Evolutionary conservation across 2,329 filamentous ascomycete genomes (phyloP), one percentile per base, ranked within the genome.

Genomic region (Cladosporium sphaerospermum): DNA sequence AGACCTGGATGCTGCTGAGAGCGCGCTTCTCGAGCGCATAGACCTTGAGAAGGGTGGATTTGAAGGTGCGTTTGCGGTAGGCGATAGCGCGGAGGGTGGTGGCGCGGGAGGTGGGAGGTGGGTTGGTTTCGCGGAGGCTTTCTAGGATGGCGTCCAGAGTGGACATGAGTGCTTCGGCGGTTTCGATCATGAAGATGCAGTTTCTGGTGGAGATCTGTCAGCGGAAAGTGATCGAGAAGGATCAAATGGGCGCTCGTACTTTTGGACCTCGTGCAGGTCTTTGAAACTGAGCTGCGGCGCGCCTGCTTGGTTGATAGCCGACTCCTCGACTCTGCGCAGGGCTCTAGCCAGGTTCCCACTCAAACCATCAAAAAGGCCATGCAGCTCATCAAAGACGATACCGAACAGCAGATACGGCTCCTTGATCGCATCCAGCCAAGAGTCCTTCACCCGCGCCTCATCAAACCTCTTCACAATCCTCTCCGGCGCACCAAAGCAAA

Each of bases 1-100:
- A 50, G 14, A 50, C 39, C 16, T 42, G 37, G 6, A 43, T 50
- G 39, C 31, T 34, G 39, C 47, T 50, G 10, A 14, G 16, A 3
- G 39, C 47, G 39, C 47, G 47, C 28, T 36, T 50, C 31, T 50
- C 47, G 9, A 43, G 14, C 10, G 28, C 36, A 14, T 50, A 34
- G 13, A 50, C 47, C 23, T 31, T 16, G n/a, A 50, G 31, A 3
- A 50, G 39, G 5, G 47, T 50, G 7, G 47, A 50, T 43, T 50
- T 50, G 39, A 50, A 50, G 28, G 47, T 50, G 14, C 47, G 47
- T 36, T 50, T 42, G 39, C 47, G 47, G 47, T 50, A 50, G 16
- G 39, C 10, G 6, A 50, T 19, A 10, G 47, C 39, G 10, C 39
- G 23, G 16, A 43, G 16, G 6, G 39, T 36, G n/a, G 37, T 18